Evolutionary conservation across 78 protist genomes (phyloP).

Genomic region (Guillardia theta): DNA sequence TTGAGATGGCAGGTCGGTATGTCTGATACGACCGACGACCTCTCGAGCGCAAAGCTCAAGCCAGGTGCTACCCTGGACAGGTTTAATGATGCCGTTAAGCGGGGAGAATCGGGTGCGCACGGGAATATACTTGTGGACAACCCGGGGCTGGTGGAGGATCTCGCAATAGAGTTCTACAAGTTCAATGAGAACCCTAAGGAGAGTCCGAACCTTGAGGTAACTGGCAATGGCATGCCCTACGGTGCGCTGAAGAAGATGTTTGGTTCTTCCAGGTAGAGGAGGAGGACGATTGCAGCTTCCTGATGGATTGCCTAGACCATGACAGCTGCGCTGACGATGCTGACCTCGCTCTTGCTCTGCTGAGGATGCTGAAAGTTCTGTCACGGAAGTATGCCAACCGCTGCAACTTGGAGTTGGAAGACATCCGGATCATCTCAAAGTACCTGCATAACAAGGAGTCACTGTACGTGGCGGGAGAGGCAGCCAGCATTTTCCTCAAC

Average conservation of each 20-base stretch:
- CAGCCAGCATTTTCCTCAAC: not conserved
- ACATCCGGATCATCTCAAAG: not conserved
- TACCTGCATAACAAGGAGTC: not conserved
- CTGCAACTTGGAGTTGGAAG: not conserved
- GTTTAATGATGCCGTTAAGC: not conserved
- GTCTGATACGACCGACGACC: too few relatives aligned
- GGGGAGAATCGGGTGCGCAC: not conserved
- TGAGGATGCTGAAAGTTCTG: not conserved
- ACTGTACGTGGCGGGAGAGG: not conserved
- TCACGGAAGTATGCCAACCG: not conserved
- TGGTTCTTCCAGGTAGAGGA: not conserved
- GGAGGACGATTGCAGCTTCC: conserved; percentile 13
- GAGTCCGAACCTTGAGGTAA: conserved; percentile 2
- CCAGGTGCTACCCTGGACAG: not conserved
- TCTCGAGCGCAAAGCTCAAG: too few relatives aligned
- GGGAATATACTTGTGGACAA: not conserved
- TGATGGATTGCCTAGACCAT: not conserved
- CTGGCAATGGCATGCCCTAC: not conserved
- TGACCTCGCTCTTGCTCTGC: not conserved
- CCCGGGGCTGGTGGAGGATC: not conserved
- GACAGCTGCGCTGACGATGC: not conserved
- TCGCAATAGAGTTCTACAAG: not conserved
- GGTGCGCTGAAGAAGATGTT: not conserved
- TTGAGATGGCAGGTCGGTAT: too few relatives aligned
- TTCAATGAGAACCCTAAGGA: not conserved